phyloP scores from a whole-genome alignment of 176 grass and related monocot genomes.

The Eleusine coracana region DNA sequence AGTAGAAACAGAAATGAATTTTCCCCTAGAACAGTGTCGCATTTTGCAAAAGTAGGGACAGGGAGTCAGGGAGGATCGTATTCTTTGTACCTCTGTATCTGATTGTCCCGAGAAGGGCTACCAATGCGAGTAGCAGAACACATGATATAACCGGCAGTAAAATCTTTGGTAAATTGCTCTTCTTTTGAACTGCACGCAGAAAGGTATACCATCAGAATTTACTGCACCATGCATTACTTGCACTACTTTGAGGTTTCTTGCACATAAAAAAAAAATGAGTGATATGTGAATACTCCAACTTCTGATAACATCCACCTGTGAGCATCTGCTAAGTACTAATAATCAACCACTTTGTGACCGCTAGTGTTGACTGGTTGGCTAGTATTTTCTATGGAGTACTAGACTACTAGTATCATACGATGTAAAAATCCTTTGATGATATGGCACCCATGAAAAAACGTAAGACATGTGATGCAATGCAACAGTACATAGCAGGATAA shows the following conservation, averaged over 20 bases:
- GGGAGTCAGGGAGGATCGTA: background rate
- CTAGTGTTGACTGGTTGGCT: no score
- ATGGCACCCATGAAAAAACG: no score
- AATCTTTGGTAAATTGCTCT: slow-evolving; percentile 14
- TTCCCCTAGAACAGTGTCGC: background rate
- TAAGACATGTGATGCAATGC: no score
- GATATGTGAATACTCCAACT: no score
- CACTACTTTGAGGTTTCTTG: background rate
- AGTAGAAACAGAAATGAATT: background rate
- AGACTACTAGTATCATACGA: no score
- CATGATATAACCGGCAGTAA: background rate
- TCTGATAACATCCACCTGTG: no score
- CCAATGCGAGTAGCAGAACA: background rate
- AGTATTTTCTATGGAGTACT: no score
- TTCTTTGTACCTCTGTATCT: slow-evolving; percentile 26
- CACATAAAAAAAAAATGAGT: background rate
- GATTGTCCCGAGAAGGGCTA: background rate
- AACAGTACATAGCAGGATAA: no score
- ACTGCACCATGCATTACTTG: background rate
- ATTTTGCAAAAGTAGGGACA: background rate
- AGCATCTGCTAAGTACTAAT: no score
- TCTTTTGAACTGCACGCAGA: background rate
- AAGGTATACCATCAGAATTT: background rate
- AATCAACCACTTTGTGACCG: no score
- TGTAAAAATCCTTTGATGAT: no score